Evolutionary conservation across 2,329 filamentous ascomycete genomes (phyloP).

Genomic region (Fusarium sp.): DNA sequence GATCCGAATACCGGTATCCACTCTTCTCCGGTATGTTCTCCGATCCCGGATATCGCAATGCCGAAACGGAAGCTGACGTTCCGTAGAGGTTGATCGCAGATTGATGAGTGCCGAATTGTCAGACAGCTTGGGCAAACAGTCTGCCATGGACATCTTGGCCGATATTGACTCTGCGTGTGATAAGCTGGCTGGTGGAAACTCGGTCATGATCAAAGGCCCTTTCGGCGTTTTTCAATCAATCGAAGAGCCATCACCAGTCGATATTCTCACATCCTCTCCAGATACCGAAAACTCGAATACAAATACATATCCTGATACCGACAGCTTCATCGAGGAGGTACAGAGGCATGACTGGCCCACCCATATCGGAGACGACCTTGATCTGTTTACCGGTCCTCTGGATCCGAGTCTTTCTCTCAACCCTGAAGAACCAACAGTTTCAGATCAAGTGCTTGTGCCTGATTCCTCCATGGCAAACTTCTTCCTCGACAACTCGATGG

Average conservation of each 20-base stretch:
- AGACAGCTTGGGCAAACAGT: conserved; percentile 43
- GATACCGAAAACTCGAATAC: conserved; percentile 25
- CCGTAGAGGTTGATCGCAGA: conserved; percentile 29
- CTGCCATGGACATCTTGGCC: conserved; percentile 34
- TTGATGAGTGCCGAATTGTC: conserved; percentile 45
- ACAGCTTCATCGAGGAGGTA: conserved; percentile 36
- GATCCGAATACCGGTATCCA: conserved; percentile 52
- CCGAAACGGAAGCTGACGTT: neutral
- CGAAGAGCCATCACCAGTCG: neutral
- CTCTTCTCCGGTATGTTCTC: conserved; percentile 51
- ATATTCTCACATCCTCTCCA: conserved; percentile 8
- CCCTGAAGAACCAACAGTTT: neutral
- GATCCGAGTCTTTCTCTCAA: conserved; percentile 19
- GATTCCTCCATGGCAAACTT: conserved; percentile 27
- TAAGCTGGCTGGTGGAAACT: conserved; percentile 6
- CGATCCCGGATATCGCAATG: neutral
- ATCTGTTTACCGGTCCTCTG: conserved; percentile 31
- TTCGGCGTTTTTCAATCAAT: conserved; percentile 35
- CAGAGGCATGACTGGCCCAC: conserved; percentile 34
- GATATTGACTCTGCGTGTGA: conserved; percentile 41
- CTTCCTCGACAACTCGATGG: conserved; percentile 33
- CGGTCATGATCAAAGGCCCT: conserved; percentile 28
- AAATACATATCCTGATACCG: conserved; percentile 24
- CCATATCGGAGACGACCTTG: conserved; percentile 32
- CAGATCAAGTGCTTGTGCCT: conserved; percentile 13